Evolutionary conservation across 2,329 filamentous ascomycete species (phyloP), one percentile per base, ranked within the genome.

Genomic region (Aureobasidium zeae): DNA sequence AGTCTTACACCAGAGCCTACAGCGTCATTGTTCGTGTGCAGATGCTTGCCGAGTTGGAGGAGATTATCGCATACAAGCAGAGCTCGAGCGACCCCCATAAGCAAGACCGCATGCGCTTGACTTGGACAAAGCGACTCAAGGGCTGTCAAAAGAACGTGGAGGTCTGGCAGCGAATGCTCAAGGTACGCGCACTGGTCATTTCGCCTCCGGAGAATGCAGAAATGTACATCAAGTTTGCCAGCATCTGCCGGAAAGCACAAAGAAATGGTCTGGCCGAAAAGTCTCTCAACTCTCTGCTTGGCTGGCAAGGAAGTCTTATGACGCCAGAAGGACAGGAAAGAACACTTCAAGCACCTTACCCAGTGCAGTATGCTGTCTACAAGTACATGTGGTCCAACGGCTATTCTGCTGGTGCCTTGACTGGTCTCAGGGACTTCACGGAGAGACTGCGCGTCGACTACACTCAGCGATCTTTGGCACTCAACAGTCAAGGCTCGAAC

Each of bases 201-300:
- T 81, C 81, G 1, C 89, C 93, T 0, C 78, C 78, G 24, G 88
- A 99, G 61, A 95, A 95, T 57, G 86, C 94, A 71, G 85, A 94
- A 56, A 98, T 98, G 87, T 95, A 88, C 80, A 96, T 98, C 70
- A 99, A 98, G 61, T 98, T 95, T 61, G 86, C 91, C 56, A 98
- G 96, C 56, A 77, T 98, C 5, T 99, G 93, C 64, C 84, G 93
- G 56, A 99, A 98, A 64, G 94, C 89, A 32, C 84, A 86, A 46
- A 83, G 91, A 21, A 88, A 89, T 73, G 89, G 91, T 8, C 75
- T 99, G 36, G 91, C 91, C 1, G 91, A 98, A 66, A 93, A 94
- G 66, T 93, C 88, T 9, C 69, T 99, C 42, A 88, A 91, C 60
- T 86, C 86, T 49, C 71, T 98, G n/a, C 82, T 95, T 45, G 83